Percentiles rank a stretch among this genome's conserved stretches.
Conservation (phyloP, 2,329 filamentous ascomycete species). For the Cladorrhinum sp. region DNA sequence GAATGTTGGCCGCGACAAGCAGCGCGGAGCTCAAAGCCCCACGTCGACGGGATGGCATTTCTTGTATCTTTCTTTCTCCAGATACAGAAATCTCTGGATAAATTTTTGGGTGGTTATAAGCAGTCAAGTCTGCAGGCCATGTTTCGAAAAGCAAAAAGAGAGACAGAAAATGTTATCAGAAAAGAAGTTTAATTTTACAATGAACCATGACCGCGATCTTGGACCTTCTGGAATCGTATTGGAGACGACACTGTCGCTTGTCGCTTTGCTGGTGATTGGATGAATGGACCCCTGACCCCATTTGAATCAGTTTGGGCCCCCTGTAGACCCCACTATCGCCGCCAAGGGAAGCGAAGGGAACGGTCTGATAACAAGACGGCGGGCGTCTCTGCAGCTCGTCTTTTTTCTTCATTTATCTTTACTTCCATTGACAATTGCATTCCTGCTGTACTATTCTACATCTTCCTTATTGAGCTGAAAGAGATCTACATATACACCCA, state of each 20-base stretch:
- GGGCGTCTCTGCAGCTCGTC: background rate
- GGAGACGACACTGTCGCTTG: background rate
- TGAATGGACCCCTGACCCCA: background rate
- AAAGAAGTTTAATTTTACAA: slow-evolving; percentile 4
- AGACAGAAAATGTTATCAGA: background rate
- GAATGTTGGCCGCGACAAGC: slow-evolving; percentile 67
- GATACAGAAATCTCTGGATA: background rate
- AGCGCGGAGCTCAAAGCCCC: slow-evolving; percentile 34
- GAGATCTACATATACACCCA: too few species aligned
- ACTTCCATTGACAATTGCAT: background rate
- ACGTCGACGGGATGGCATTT: slow-evolving; percentile 30
- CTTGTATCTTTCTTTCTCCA: background rate
- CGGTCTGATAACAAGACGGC: background rate
- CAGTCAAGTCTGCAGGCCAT: slow-evolving; percentile 6
- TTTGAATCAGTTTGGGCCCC: background rate
- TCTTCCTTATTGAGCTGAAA: too few species aligned
- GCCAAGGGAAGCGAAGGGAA: background rate
- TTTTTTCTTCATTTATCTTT: background rate
- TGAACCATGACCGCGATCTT: slow-evolving; percentile 1
- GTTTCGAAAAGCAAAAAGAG: slow-evolving; percentile 14
- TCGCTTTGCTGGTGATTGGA: background rate
- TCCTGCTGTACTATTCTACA: too few species aligned
- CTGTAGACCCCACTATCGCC: background rate
- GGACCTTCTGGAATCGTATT: slow-evolving; percentile 9
- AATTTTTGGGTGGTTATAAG: background rate